Conservation (phyloP, 2,329 filamentous ascomycete species). For the Alternaria arbusti region DNA sequence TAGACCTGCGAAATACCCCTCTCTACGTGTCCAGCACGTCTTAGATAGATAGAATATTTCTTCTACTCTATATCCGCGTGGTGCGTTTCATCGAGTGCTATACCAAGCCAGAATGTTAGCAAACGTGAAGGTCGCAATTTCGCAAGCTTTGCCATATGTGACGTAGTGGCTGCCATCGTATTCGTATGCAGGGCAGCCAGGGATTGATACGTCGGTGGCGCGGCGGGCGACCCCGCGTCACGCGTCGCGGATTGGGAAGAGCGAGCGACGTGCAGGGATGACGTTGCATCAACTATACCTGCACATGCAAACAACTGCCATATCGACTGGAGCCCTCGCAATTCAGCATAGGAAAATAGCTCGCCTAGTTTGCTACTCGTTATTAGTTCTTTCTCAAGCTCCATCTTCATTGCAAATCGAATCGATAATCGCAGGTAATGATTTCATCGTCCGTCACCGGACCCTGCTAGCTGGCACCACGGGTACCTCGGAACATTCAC, state of each 20-base stretch:
- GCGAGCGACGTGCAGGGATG: conserved; percentile 17
- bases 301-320: neutral
- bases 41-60: neutral
- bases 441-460: conserved; percentile 23
- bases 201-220: conserved; percentile 1
- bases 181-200: conserved; percentile 1
- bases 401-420: neutral
- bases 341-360: neutral
- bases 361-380: neutral
- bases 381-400: neutral
- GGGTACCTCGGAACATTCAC: conserved; percentile 20
- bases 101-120: neutral
- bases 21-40: neutral
- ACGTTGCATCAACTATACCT: conserved; percentile 18
- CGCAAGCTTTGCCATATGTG: conserved; percentile 14
- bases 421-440: conserved; percentile 5
- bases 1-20: conserved; percentile 27
- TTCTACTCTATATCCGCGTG: neutral
- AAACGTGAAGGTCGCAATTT: neutral
- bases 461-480: conserved; percentile 16
- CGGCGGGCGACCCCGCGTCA: conserved; percentile 19
- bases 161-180: conserved; percentile 5
- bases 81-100: neutral
- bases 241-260: conserved; percentile 2
- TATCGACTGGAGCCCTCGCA: conserved; percentile 4